Base-by-base conservation (phyloP, 164 flowering plant species). In the Cinnamomum micranthum region DNA sequence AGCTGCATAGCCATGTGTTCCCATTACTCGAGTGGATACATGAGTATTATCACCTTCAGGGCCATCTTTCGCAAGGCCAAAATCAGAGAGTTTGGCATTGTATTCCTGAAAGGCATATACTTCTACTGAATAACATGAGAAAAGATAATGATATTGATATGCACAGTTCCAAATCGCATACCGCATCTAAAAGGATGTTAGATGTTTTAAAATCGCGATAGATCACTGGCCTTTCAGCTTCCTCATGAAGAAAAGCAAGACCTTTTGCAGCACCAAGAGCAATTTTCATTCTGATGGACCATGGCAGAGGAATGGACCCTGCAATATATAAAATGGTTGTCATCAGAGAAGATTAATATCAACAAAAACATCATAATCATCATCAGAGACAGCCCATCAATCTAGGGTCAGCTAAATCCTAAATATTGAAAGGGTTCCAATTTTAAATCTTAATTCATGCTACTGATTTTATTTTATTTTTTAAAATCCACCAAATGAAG, bases 171-270 rank as follows among this genome's bases (percentile, higher is more conserved):
- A 27, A 27, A 20, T 24, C 28, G 63, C 80, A 55, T 84, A 84
- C 86, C 84, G 86, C 86, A 76, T 84, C 86, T 76, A 84, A 76
- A 28, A 84, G 81, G 73, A 84, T 77, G 65, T 81, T 84, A 63
- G 86, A 84, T 71, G 86, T 84, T 72, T 84, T 27, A 27, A 27
- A 27, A 27, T 27, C 28, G 28, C 28, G 28, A 27, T 27, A 27
- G 28, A 27, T 27, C 60, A 84, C 84, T 52, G 84, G 84, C 74
- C 84, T 80, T 80, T 81, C 80, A 17, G 86, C 86, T 75, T 84
- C 86, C 72, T 84, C 86, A 35, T 84, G 86, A 71, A 84, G 86
- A 77, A 84, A 84, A 23, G 84, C 82, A 77, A 84, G 84, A 20
- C 86, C 86, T 60, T 77, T 84, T 14, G n/a, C n/a, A n/a, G n/a